These are phyloP conservation scores for Neophaeococcomyces mojaviensis DNA, from an alignment of 2,329 filamentous ascomycete genomes.

Conservation along the genomic window DNA sequence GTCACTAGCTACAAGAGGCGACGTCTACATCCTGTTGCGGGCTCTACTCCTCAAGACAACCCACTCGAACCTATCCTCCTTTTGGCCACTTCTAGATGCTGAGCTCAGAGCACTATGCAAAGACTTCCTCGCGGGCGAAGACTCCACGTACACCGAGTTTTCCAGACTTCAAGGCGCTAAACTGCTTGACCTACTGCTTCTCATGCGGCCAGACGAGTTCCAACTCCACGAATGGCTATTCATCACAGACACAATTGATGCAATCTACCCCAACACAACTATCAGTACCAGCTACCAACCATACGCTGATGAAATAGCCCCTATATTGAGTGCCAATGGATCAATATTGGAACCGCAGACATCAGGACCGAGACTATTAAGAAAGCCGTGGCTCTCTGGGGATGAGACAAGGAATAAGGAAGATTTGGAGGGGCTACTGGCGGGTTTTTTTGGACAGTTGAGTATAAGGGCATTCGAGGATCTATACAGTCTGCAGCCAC, in stretches of 20 bases:
- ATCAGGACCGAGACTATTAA: constrained; percentile 23
- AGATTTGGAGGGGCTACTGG: constrained; percentile 67
- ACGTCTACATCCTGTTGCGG: constrained; percentile 81
- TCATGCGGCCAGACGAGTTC: constrained; percentile 86
- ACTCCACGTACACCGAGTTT: constrained; percentile 68
- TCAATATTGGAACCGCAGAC: constrained; percentile 15
- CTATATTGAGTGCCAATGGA: constrained; percentile 10
- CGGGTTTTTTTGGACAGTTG: constrained; percentile 83
- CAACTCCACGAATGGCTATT: constrained; percentile 98
- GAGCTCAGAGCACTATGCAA: constrained; percentile 67
- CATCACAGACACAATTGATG: constrained; percentile 92
- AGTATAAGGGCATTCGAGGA: constrained; percentile 92
- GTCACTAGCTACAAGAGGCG: constrained; percentile 78
- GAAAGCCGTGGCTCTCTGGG: constrained; percentile 36
- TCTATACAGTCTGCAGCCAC: constrained; percentile 71
- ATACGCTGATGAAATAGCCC: constrained; percentile 3
- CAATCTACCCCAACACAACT: constrained; percentile 65
- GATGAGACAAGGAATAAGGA: constrained; percentile 48
- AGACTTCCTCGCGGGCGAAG: constrained; percentile 63
- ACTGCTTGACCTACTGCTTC: constrained; percentile 79
- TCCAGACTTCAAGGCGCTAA: constrained; percentile 88
- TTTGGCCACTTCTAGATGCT: constrained; percentile 85
- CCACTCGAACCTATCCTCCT: constrained; percentile 67
- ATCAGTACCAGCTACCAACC: not conserved
- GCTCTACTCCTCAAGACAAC: constrained; percentile 73